Evolutionary conservation across 2,329 filamentous ascomycete genomes (phyloP), one percentile per base, ranked within the genome.

Genomic region (Fusarium sp.): DNA sequence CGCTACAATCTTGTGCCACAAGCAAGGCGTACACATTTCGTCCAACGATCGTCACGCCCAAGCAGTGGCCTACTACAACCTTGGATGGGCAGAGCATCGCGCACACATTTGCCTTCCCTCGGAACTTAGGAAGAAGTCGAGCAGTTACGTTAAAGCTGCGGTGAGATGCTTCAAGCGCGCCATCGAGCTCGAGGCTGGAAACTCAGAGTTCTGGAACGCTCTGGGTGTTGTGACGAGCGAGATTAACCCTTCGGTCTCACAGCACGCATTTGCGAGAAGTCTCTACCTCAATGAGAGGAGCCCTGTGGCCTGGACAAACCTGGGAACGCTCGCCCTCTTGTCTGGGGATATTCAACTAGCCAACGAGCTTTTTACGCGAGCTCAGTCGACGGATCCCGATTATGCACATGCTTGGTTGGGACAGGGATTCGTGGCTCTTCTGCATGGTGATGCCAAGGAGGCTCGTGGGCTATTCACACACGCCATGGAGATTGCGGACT

Each of bases 121-220:
- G 2, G 79, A 82, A 4, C 78, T 87, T 55, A 85, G 84, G 38
- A 91, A 90, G 77, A 92, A 88, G 77, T 86, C 87, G 20, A 88
- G 90, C 78, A 88, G 88, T 74, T 95, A 94, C 75, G 86, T 96
- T 55, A 95, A 93, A 80, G 92, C 95, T 8, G 90, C 96, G 1
- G 92, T 98, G 72, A 89, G 92, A 63, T 96, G 94, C 77, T 98
- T 99, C 88, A 99, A 99, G 84, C 89, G 94, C 51, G 94, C 96
- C 1, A 99, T 99, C 73, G 96, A 98, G 82, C 87, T 98, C 1
- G 97, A 99, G 82, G 93, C 95, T 8, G 94, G 95, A 60, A 99
- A 98, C 79, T 87, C 94, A 0, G 96, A 98, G 75, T 98, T 98
- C 81, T 99, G 96, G 96, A 98, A 98, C 79, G 92, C 96, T 0